Evolutionary conservation across 2,329 filamentous ascomycete species (phyloP).

Genomic region (Stemphylium lycopersici): DNA sequence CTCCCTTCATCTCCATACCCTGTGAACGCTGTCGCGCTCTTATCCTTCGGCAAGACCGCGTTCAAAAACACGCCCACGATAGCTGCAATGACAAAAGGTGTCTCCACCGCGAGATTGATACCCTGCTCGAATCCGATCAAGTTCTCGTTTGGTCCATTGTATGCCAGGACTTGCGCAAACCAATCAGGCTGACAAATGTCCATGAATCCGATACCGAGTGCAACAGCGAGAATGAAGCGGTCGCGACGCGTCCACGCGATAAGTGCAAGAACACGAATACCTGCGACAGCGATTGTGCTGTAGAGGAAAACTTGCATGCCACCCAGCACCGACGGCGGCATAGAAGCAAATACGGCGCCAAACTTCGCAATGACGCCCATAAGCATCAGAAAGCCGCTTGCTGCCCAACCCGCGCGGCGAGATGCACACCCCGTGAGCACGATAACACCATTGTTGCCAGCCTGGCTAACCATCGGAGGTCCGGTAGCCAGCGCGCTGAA

Average conservation of each 20-base stretch:
- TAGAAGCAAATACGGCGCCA: slow-evolving; percentile 36
- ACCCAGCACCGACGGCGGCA: slow-evolving; percentile 51
- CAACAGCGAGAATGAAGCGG: slow-evolving; percentile 36
- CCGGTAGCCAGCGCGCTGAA: slow-evolving; percentile 36
- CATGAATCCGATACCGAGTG: slow-evolving; percentile 39
- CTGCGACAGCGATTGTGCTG: slow-evolving; percentile 36
- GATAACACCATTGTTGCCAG: slow-evolving; percentile 40
- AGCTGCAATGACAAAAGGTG: slow-evolving; percentile 52
- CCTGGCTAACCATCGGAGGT: slow-evolving; percentile 38
- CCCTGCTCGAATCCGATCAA: slow-evolving; percentile 52
- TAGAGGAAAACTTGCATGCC: slow-evolving; percentile 52
- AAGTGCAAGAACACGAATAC: slow-evolving; percentile 35
- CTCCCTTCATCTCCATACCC: slow-evolving; percentile 17
- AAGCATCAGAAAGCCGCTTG: slow-evolving; percentile 33
- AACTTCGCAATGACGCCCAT: slow-evolving; percentile 40
- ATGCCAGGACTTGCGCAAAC: slow-evolving; percentile 49
- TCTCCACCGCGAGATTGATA: slow-evolving; percentile 50
- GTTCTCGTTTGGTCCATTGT: slow-evolving; percentile 45
- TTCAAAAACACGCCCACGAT: slow-evolving; percentile 50
- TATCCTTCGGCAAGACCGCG: slow-evolving; percentile 48
- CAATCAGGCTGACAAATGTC: slow-evolving; percentile 50
- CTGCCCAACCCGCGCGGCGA: slow-evolving; percentile 37
- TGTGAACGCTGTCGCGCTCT: background rate
- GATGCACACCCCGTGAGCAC: slow-evolving; percentile 36
- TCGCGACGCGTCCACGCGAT: slow-evolving; percentile 36